Percentiles rank a stretch among this genome's conserved stretches.
Evolutionary conservation across 31 red algal species (phyloP).

Genomic region (Porphyra umbilicalis): DNA sequence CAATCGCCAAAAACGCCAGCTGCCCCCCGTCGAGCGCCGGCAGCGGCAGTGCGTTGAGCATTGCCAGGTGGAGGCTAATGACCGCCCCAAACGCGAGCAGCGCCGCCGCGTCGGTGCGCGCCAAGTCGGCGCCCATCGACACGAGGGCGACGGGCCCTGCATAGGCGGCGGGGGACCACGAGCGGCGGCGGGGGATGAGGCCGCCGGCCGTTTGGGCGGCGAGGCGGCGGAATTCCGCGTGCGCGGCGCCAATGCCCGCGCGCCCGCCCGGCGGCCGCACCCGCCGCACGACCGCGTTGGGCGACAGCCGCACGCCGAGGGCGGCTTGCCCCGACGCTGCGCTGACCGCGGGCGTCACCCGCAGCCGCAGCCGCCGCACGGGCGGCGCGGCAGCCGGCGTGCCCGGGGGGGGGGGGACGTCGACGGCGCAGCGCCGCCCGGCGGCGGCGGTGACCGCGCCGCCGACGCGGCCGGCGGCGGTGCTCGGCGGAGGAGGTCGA

Average conservation of each 20-base stretch:
- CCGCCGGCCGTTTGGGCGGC: constrained; percentile 38
- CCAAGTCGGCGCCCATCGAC: constrained; percentile 83
- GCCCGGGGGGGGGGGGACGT: background rate
- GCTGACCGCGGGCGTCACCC: constrained; percentile 35
- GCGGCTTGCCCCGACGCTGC: constrained; percentile 32
- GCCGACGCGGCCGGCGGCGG: background rate
- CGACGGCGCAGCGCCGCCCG: background rate
- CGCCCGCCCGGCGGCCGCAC: background rate
- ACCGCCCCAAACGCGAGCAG: constrained; percentile 73
- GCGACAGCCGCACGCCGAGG: constrained; percentile 75
- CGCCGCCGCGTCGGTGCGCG: constrained; percentile 64
- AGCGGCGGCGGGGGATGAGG: constrained; percentile 1
- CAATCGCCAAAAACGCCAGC: constrained; percentile 72
- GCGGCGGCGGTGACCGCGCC: background rate
- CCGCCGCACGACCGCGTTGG: constrained; percentile 38
- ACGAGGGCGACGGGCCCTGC: constrained; percentile 81
- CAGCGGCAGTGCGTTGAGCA: constrained; percentile 90
- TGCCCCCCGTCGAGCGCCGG: constrained; percentile 94
- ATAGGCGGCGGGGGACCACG: background rate
- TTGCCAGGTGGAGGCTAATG: constrained; percentile 77
- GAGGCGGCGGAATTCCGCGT: constrained; percentile 47
- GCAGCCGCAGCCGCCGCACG: constrained; percentile 4
- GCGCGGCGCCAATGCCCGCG: constrained; percentile 11
- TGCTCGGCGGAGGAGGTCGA: constrained; percentile 18
- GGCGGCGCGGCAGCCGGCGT: background rate